phyloP scores from a whole-genome alignment of 1,284 basidiomycete species.

The Lentinula novae-zelandiae region DNA sequence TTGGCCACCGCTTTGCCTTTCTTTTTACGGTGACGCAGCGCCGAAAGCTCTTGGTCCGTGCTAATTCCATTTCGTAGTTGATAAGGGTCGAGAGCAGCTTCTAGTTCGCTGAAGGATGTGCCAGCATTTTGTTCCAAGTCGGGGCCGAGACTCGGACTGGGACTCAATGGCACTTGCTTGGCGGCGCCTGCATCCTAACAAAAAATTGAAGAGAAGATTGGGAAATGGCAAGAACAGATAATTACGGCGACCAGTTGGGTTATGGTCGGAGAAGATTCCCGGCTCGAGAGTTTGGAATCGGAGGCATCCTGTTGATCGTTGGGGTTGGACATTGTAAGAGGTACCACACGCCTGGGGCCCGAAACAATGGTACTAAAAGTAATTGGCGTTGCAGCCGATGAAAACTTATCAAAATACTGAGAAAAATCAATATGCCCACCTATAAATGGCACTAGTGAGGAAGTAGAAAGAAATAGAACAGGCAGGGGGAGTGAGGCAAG shows the following conservation, averaged over 20 bases:
- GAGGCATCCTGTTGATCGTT: background rate
- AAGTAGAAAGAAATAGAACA: background rate
- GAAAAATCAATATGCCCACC: background rate
- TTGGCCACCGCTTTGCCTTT: conserved; percentile 5
- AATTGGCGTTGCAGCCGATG: background rate
- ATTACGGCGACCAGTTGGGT: background rate
- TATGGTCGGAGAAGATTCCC: background rate
- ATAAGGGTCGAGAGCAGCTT: conserved; percentile 9
- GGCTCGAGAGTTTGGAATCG: background rate
- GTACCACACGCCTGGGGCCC: background rate
- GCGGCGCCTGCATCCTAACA: background rate
- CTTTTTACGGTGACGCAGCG: conserved; percentile 6
- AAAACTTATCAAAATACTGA: background rate
- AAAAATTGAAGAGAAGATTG: background rate
- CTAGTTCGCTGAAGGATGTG: background rate
- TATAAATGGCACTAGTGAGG: background rate
- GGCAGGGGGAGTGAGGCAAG: background rate
- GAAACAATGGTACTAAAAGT: background rate
- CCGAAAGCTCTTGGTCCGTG: conserved; percentile 10
- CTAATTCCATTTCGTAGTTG: conserved; percentile 8
- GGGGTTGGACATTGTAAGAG: background rate
- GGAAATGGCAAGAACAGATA: background rate
- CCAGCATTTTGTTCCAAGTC: conserved; percentile 1
- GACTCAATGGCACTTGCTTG: background rate
- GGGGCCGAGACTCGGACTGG: background rate